These are phyloP conservation scores for Pelargonium citronellum DNA, from an alignment of 441 rosid species.

Conservation along the genomic window DNA sequence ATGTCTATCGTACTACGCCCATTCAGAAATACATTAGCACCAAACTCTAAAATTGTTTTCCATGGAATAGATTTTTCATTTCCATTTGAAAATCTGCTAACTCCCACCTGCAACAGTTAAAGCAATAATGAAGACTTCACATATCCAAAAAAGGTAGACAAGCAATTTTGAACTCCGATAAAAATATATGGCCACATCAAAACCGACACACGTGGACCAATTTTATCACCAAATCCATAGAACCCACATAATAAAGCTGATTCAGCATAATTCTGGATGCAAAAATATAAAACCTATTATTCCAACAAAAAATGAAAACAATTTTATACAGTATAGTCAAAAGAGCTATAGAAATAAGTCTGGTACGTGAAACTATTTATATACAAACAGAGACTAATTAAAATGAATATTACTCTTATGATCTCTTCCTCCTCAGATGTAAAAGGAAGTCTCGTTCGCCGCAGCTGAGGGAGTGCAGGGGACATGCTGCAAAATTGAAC, in stretches of 20 bases:
- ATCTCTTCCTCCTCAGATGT: constrained; percentile 42
- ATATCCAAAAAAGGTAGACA: not conserved
- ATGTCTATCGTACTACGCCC: constrained; percentile 38
- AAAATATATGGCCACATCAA: not conserved
- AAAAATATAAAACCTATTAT: not conserved
- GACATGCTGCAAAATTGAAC: constrained; percentile 26
- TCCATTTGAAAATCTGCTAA: constrained; percentile 24
- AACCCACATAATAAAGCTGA: not conserved
- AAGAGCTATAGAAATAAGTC: too few species aligned
- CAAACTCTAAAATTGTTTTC: constrained; percentile 42
- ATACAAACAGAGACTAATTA: not conserved
- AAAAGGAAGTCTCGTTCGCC: constrained; percentile 40
- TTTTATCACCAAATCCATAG: not conserved
- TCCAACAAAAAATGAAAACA: not conserved
- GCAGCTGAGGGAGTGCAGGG: constrained; percentile 26
- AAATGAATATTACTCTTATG: constrained; percentile 36
- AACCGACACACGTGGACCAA: not conserved
- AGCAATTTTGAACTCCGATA: not conserved
- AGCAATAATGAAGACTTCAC: not conserved
- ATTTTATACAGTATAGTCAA: not conserved
- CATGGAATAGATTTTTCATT: constrained; percentile 30
- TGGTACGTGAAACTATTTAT: not conserved
- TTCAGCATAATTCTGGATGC: not conserved
- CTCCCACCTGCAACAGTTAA: constrained; percentile 36
- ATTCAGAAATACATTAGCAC: constrained; percentile 24